Evolutionary conservation across 305 asterid genomes (phyloP).

Genomic region (Rubia peregrina): DNA sequence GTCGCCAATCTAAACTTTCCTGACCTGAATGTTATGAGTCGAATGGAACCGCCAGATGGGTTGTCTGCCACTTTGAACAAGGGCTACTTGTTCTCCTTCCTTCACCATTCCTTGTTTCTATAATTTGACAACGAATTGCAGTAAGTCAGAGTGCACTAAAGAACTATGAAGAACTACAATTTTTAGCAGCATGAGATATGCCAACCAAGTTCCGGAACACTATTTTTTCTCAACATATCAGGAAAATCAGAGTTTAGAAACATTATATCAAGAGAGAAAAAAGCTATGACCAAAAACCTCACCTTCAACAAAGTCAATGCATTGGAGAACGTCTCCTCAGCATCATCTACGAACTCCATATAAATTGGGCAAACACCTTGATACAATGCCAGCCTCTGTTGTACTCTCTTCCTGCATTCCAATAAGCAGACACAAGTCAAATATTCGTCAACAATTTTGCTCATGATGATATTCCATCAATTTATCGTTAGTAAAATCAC

Average conservation of each 20-base stretch:
- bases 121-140: constrained; percentile 8
- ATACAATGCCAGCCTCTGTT: constrained; percentile 83
- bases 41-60: constrained; percentile 87
- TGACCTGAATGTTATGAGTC: constrained; percentile 87
- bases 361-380: constrained; percentile 89
- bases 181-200: no score
- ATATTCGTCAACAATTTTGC: not conserved
- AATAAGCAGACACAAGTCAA: constrained; percentile 2
- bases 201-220: no score
- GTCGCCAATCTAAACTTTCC: constrained; percentile 45
- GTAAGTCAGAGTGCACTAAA: not conserved
- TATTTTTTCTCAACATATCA: no score
- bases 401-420: constrained; percentile 76
- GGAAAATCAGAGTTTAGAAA: not conserved
- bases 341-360: constrained; percentile 78
- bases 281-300: constrained; percentile 12
- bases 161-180: not conserved
- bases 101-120: constrained; percentile 94
- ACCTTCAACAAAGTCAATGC: constrained; percentile 71
- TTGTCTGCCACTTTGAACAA: constrained; percentile 86
- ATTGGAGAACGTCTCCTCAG: constrained; percentile 68
- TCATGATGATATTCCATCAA: not conserved
- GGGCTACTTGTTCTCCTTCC: constrained; percentile 87
- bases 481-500: constrained; percentile 19
- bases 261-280: constrained; percentile 7